These are phyloP conservation scores for Rosa chinensis DNA, from an alignment of 306 rosid genomes.

Conservation along the genomic window DNA sequence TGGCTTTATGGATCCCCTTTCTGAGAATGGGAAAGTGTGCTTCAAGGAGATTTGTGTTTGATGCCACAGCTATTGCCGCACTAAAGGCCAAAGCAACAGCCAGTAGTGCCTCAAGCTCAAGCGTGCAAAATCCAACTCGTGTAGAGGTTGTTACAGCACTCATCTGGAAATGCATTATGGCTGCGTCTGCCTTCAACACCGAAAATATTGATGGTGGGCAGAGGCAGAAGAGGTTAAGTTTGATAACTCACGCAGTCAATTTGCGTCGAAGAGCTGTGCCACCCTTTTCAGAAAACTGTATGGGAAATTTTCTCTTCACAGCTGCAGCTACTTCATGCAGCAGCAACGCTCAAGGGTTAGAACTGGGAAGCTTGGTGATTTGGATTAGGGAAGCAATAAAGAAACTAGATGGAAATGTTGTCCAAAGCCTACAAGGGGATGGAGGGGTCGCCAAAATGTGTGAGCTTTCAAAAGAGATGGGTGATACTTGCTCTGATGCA, in stretches of 20 bases:
- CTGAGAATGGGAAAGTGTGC: slow-evolving; percentile 21
- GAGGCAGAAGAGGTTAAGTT: neutral
- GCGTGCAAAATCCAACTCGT: slow-evolving; percentile 17
- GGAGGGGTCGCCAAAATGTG: neutral
- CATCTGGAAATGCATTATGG: slow-evolving; percentile 28
- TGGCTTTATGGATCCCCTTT: slow-evolving; percentile 23
- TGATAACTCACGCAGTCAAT: slow-evolving; percentile 34
- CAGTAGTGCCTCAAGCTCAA: neutral
- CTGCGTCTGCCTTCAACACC: slow-evolving; percentile 8
- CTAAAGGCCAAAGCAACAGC: neutral
- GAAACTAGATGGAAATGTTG: slow-evolving; percentile 14
- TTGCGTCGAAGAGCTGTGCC: slow-evolving; percentile 18
- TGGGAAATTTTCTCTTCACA: slow-evolving; percentile 24
- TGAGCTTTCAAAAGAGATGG: neutral
- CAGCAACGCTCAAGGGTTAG: neutral
- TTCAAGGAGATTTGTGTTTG: slow-evolving; percentile 36
- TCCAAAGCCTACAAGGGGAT: slow-evolving; percentile 20
- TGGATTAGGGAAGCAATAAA: slow-evolving; percentile 18
- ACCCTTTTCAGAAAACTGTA: neutral
- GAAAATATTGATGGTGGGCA: neutral
- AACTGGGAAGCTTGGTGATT: neutral
- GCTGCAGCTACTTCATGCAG: slow-evolving; percentile 9
- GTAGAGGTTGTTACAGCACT: slow-evolving; percentile 39
- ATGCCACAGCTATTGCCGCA: slow-evolving; percentile 22
- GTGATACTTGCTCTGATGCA: neutral